Conservation (phyloP, 805 yeast genomes). For the Candida nanaspora region DNA sequence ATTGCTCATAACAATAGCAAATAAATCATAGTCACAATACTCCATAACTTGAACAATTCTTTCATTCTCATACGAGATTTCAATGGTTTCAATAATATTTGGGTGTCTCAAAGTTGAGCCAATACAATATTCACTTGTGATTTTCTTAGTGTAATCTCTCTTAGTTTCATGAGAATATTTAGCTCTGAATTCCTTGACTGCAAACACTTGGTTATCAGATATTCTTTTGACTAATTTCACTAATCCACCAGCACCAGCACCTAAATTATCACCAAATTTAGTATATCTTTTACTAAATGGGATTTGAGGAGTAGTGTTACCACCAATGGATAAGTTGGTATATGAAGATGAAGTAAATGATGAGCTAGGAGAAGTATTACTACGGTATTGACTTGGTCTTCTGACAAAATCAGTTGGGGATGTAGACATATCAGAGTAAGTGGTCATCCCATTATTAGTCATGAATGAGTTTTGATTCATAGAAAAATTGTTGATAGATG, state of each 20-base stretch:
- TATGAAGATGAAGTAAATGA: constrained; percentile 5
- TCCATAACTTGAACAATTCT: constrained; percentile 90
- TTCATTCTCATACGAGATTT: constrained; percentile 83
- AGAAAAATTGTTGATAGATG: neutral
- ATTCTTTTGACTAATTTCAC: constrained; percentile 68
- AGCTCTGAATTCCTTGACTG: constrained; percentile 87
- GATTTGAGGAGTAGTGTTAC: constrained; percentile 34
- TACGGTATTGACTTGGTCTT: neutral
- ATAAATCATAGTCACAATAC: constrained; percentile 86
- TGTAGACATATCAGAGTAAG: neutral
- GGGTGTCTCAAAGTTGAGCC: constrained; percentile 88
- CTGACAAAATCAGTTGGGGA: neutral
- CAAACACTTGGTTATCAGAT: constrained; percentile 67
- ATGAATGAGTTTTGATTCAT: neutral
- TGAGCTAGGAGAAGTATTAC: constrained; percentile 1
- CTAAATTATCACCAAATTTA: constrained; percentile 78
- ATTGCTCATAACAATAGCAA: constrained; percentile 91
- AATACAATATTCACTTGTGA: constrained; percentile 90
- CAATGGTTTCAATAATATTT: constrained; percentile 85
- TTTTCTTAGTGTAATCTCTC: constrained; percentile 85
- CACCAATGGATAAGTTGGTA: constrained; percentile 24
- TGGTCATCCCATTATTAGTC: neutral
- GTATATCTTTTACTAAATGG: constrained; percentile 74
- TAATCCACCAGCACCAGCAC: constrained; percentile 94
- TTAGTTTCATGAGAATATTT: constrained; percentile 66